These are phyloP conservation scores for Blastobotrys chiropterorum DNA, from an alignment of 805 yeast genomes.

Conservation along the genomic window DNA sequence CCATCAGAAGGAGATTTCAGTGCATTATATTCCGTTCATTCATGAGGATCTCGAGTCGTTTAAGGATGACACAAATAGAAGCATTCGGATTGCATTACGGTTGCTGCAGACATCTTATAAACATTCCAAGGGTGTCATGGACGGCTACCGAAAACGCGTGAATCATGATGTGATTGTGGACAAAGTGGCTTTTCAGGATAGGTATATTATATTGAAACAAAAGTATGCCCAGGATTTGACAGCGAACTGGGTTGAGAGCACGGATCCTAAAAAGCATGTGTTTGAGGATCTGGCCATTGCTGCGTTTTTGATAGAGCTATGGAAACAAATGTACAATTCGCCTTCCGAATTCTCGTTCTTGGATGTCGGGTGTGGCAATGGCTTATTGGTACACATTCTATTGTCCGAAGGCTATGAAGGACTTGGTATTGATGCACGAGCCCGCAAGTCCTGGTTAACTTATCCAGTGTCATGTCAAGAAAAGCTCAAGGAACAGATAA, in stretches of 20 bases:
- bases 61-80: conserved; percentile 41
- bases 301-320: conserved; percentile 82
- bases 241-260: conserved; percentile 83
- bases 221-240: conserved; percentile 71
- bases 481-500: conserved; percentile 63
- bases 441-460: conserved; percentile 77
- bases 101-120: conserved; percentile 72
- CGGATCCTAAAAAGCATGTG: conserved; percentile 93
- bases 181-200: conserved; percentile 73
- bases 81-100: conserved; percentile 75
- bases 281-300: conserved; percentile 96
- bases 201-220: conserved; percentile 73
- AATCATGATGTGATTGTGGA: conserved; percentile 82
- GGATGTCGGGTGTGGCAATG: conserved; percentile 95
- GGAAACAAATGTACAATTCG: conserved; percentile 50
- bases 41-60: neutral
- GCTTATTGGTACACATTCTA: conserved; percentile 70
- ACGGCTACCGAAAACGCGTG: conserved; percentile 83
- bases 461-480: conserved; percentile 62
- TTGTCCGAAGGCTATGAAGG: conserved; percentile 77
- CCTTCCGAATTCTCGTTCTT: conserved; percentile 56
- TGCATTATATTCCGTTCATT: conserved; percentile 48
- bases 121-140: conserved; percentile 77
- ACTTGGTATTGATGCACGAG: conserved; percentile 82
- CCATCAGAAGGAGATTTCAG: conserved; percentile 44